phyloP scores from a whole-genome alignment of 1,284 basidiomycete genomes.

The Pseudozyma pruni region DNA sequence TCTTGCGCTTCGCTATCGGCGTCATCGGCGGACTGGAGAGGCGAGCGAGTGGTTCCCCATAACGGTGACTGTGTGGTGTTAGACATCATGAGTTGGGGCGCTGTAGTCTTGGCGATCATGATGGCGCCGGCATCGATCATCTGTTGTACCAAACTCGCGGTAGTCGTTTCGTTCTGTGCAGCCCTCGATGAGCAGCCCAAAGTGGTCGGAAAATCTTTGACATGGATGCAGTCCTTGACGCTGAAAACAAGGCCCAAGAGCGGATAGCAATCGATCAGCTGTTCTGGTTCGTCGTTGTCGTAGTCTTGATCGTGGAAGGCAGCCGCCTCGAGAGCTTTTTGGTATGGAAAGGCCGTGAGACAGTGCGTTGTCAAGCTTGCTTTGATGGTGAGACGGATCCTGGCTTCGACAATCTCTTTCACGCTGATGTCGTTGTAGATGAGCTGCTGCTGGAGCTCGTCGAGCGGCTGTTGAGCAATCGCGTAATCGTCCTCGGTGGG shows the following conservation, averaged over 20 bases:
- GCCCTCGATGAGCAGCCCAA: constrained; percentile 43
- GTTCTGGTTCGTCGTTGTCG: background rate
- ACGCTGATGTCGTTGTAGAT: background rate
- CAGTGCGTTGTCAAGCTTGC: constrained; percentile 43
- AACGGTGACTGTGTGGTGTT: constrained; percentile 41
- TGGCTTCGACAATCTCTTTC: constrained; percentile 14
- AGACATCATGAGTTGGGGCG: constrained; percentile 50
- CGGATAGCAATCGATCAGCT: constrained; percentile 3
- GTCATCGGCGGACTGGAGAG: background rate
- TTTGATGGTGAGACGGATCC: constrained; percentile 24
- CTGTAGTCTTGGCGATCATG: constrained; percentile 53
- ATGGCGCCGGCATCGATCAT: constrained; percentile 30
- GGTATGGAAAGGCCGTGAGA: constrained; percentile 38
- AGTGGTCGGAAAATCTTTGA: constrained; percentile 31
- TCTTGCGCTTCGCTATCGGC: constrained; percentile 3
- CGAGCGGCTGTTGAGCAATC: constrained; percentile 4
- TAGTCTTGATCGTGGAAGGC: background rate
- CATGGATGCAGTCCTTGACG: constrained; percentile 55
- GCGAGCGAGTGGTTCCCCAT: constrained; percentile 24
- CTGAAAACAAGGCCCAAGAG: constrained; percentile 46
- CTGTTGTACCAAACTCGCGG: constrained; percentile 12
- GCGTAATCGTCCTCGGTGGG: constrained; percentile 10
- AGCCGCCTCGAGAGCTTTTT: constrained; percentile 12
- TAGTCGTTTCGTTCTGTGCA: background rate
- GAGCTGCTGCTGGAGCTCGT: constrained; percentile 1